Base-by-base conservation (phyloP, 306 rosid genomes). In the Abrus pulchellus region DNA sequence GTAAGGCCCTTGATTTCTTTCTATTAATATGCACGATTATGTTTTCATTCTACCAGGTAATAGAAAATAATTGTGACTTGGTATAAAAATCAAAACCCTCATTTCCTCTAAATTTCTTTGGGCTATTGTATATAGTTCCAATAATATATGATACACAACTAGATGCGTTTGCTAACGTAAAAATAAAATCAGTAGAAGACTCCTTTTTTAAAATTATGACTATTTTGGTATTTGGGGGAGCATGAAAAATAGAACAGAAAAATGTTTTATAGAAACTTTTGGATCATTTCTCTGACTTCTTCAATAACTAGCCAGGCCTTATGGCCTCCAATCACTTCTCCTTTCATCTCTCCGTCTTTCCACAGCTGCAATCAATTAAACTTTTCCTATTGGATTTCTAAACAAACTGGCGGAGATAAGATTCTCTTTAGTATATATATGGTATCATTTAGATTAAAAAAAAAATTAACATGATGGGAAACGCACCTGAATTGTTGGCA, bases 401-500 rank as follows among this genome's bases (percentile, higher is more conserved):
- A 41, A 52, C 34, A 49, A 76, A 43, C 49, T 28, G 30, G 32
- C 6, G 53, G 7, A n/a, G 10, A 6, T 28, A 53, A 67, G 2
- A 32, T 4, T 3, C 34, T 33, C 11, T 40, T 38, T 43, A 20
- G 0, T 20, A 20, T 20, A 20, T 20, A 20, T 20, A 1, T 27
- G 14, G 30, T 36, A 71, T 34, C 9, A n/a, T 59, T 53, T 50
- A 7, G 1, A 38, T 47, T 5, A 20, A 20, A 20, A 20, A 20
- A 20, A 0, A 20, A 20, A 20, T 20, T 20, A 20, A 20, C 20
- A 20, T 20, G 41, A 67, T 41, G 33, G 32, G 53, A 12, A 27
- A 82, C 89, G 48, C 72, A 92, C 98, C 97, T 95, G 99, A 88
- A 91, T 87, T 54, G 98, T 95, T 55, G 98, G 99, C 99, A 95